A percentile compares a stretch with the other conserved stretches of the same genome.
Evolutionary conservation across 2,329 filamentous ascomycete species (phyloP).

Genomic region (Nannizziopsis barbatae): DNA sequence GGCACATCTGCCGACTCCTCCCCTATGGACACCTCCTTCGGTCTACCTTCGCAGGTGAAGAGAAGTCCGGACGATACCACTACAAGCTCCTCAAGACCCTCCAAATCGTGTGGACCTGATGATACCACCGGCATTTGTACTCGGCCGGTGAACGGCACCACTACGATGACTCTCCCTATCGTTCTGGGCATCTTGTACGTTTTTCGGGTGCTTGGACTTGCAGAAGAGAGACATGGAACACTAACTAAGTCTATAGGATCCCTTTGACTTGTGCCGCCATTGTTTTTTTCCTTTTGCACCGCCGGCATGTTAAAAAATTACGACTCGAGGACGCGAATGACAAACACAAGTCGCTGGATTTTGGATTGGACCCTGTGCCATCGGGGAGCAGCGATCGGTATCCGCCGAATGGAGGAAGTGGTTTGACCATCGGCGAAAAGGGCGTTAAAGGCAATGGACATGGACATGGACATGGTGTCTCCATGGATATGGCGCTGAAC

Average conservation of each 20-base stretch:
- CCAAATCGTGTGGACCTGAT: slow-evolving; percentile 18
- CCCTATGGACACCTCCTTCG: not conserved
- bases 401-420: slow-evolving; percentile 33
- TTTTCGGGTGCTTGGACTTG: no score
- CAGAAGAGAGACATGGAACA: no score
- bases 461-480: slow-evolving; percentile 20
- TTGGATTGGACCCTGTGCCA: slow-evolving; percentile 57
- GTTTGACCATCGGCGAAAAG: slow-evolving; percentile 26
- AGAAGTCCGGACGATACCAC: slow-evolving; percentile 7
- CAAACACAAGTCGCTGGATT: slow-evolving; percentile 84
- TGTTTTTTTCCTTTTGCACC: slow-evolving; percentile 65
- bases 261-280: slow-evolving; percentile 57
- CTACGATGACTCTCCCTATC: slow-evolving; percentile 54
- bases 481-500: slow-evolving; percentile 45
- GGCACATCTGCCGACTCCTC: not conserved
- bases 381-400: slow-evolving; percentile 25
- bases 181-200: slow-evolving; percentile 60
- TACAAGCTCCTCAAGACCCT: slow-evolving; percentile 1
- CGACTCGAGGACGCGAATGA: slow-evolving; percentile 70
- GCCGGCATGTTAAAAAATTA: slow-evolving; percentile 61
- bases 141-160: slow-evolving; percentile 45
- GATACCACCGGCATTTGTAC: slow-evolving; percentile 40
- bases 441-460: not conserved
- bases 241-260: slow-evolving; percentile 46
- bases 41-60: slow-evolving; percentile 6